Evolutionary conservation across 2,329 filamentous ascomycete species (phyloP).

Genomic region (Colletotrichum orchidophilum): DNA sequence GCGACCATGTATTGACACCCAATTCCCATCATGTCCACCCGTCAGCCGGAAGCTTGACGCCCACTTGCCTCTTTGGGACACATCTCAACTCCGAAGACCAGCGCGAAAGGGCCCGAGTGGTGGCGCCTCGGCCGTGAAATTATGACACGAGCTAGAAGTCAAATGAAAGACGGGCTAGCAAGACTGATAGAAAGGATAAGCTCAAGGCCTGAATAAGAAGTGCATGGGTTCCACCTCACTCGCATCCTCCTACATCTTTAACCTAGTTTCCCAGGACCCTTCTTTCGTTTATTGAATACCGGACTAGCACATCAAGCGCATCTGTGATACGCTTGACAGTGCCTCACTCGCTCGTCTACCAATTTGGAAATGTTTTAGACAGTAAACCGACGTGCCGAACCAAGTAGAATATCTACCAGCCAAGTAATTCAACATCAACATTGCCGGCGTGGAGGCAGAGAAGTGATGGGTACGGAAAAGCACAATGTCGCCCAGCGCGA

Average conservation of each 20-base stretch:
- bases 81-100: background rate
- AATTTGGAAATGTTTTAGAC: background rate
- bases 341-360: constrained; percentile 1
- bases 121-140: constrained; percentile 13
- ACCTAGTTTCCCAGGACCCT: background rate
- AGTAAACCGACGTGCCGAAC: background rate
- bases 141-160: constrained; percentile 28
- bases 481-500: background rate
- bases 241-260: background rate
- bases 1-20: background rate
- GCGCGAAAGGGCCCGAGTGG: constrained; percentile 18
- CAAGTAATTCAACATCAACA: background rate
- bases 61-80: constrained; percentile 3
- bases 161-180: background rate
- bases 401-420: background rate
- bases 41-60: background rate
- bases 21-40: background rate
- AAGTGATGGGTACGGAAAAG: background rate
- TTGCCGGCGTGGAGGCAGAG: background rate
- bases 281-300: background rate
- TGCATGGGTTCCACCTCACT: constrained; percentile 25
- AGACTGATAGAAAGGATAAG: background rate
- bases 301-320: background rate
- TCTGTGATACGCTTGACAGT: constrained; percentile 14
- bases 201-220: constrained; percentile 19